Percentiles rank a stretch among this genome's conserved stretches.
phyloP scores from a whole-genome alignment of 768 basidiomycete species.

The Leccinellum rugosiceps region DNA sequence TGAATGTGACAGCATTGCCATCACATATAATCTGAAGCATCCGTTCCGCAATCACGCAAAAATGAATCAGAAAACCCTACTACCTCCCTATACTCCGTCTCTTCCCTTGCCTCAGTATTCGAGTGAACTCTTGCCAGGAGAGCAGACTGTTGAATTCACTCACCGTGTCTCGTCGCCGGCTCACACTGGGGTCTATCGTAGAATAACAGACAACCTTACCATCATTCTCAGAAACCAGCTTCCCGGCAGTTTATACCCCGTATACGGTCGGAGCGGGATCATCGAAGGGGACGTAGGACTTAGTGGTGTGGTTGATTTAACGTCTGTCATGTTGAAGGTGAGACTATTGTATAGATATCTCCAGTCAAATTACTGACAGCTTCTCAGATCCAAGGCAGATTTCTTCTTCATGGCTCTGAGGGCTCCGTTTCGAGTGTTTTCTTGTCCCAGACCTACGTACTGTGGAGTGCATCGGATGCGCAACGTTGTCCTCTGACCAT shows the following conservation, averaged over 20 bases:
- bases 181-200: conserved; percentile 22
- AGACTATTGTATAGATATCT: not conserved
- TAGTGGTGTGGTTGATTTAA: conserved; percentile 4
- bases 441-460: conserved; percentile 13
- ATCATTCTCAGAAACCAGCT: conserved; percentile 23
- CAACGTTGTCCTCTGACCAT: conserved; percentile 33
- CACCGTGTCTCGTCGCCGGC: conserved; percentile 16
- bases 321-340: conserved; percentile 26
- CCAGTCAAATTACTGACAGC: not conserved
- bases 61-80: conserved; percentile 26
- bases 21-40: not conserved
- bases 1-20: not conserved
- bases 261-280: conserved; percentile 19
- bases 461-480: conserved; percentile 18
- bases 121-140: conserved; percentile 44
- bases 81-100: conserved; percentile 53
- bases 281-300: conserved; percentile 26
- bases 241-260: conserved; percentile 20
- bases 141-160: conserved; percentile 48
- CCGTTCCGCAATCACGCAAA: not conserved
- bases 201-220: conserved; percentile 28
- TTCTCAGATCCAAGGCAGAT: conserved; percentile 24
- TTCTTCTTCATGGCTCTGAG: conserved; percentile 16
- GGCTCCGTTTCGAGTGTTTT: conserved; percentile 12
- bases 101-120: conserved; percentile 55